Base-by-base conservation (phyloP, 2,329 filamentous ascomycete species). In the Xylariaceae sp. region DNA sequence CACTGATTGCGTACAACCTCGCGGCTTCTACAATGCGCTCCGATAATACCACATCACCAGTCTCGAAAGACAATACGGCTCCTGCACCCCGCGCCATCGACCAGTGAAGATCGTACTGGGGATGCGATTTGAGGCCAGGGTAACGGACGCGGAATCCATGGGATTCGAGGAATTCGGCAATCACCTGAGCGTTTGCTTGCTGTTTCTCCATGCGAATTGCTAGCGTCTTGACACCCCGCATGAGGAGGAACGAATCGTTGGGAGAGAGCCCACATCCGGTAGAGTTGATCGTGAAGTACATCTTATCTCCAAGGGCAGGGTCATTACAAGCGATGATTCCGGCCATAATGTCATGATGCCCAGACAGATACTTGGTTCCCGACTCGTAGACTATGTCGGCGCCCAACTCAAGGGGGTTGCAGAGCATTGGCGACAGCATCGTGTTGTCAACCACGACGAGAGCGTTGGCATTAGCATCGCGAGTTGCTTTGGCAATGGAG, bases 181-280 rank as follows among this genome's bases (percentile, higher is more conserved):
- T 95, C 37, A 76, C 74, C 66, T 92, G 85, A 1, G 94, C 88
- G 55, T 94, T 98, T 41, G 81, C 69, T 64, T 98, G 92, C 64
- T 98, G 94, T 70, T 94, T 94, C 61, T 98, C 92, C 89, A 98
- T 96, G 55, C 92, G 88, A 38, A 98, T 92, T 46, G 89, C 89
- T 5, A 98, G 73, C 0, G 92, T 98, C 71, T 98, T 98, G 62
- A 98, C 81, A 13, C 92, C 92, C 41, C 92, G 81, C 73, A 98
- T 87, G 27, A 98, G 79, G 26, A 98, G 75, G 76, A 94, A 98
- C 0, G 88, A 90, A 65, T 98, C 92, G 59, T 97, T 95, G 3
- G 94, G 92, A 2, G 88, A 85, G 5, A 98, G 73, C 8, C 92
- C 92, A 59, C 92, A 97, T 30, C 92, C 92, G 0, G 89, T 95